Percentiles rank a stretch among this genome's conserved stretches.
Conservation (phyloP, 2,329 filamentous ascomycete genomes). For the Verticillium nubilum region DNA sequence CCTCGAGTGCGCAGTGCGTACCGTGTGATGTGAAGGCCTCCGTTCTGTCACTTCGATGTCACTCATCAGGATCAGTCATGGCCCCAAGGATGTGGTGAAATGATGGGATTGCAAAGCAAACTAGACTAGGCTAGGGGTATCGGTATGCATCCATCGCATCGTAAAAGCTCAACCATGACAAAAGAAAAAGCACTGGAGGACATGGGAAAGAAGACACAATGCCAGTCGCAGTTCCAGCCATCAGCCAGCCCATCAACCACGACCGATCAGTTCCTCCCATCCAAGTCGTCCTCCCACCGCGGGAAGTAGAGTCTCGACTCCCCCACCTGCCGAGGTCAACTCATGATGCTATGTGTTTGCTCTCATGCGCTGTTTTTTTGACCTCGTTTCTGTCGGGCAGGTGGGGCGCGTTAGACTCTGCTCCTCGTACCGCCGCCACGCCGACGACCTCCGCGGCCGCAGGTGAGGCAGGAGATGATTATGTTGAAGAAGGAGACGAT, state of each 20-base stretch:
- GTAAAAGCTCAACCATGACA: background rate
- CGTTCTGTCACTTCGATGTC: too few relatives aligned
- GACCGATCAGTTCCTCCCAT: background rate
- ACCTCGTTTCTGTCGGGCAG: background rate
- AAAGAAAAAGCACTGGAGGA: background rate
- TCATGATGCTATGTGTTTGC: too few relatives aligned
- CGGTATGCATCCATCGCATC: background rate
- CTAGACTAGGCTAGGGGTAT: background rate
- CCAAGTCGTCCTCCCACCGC: background rate
- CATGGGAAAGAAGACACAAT: background rate
- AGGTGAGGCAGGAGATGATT: slow-evolving; percentile 61
- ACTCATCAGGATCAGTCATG: too few relatives aligned
- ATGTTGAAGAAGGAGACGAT: slow-evolving; percentile 60
- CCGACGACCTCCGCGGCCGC: slow-evolving; percentile 35
- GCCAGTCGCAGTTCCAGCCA: background rate
- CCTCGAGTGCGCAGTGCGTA: too few relatives aligned
- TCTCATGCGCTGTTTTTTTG: background rate
- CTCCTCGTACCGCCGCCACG: slow-evolving; percentile 22
- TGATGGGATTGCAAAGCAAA: background rate
- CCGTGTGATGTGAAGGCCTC: too few relatives aligned
- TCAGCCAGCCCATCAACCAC: background rate
- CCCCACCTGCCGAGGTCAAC: background rate
- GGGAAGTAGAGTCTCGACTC: background rate
- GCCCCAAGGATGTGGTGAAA: background rate
- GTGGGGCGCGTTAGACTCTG: slow-evolving; percentile 19